Conservation (phyloP, 2,329 filamentous ascomycete genomes). For the Fusarium clavum region DNA sequence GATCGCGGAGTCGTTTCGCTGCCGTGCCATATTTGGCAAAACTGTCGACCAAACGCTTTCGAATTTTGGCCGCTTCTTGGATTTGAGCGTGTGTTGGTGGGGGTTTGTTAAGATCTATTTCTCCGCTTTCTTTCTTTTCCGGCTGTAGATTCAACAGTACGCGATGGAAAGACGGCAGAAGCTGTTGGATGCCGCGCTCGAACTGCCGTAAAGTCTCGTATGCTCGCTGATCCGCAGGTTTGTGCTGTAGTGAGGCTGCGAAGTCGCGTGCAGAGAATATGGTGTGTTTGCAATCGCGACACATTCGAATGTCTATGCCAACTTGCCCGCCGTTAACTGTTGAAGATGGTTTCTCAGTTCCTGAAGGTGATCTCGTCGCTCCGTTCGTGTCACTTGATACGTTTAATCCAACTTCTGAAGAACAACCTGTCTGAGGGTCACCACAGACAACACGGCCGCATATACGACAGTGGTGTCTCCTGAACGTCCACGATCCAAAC, state of each 20-base stretch:
- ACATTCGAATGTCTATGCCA: slow-evolving; percentile 88
- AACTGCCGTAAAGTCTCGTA: slow-evolving; percentile 90
- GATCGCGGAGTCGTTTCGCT: slow-evolving; percentile 82
- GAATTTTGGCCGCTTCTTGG: slow-evolving; percentile 86
- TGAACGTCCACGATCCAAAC: slow-evolving; percentile 92
- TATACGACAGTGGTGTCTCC: slow-evolving; percentile 92
- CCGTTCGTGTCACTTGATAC: slow-evolving; percentile 65
- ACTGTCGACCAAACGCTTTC: slow-evolving; percentile 88
- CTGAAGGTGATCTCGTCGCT: slow-evolving; percentile 41
- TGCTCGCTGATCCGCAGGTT: slow-evolving; percentile 79
- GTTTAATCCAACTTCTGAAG: slow-evolving; percentile 83
- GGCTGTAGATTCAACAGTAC: slow-evolving; percentile 77
- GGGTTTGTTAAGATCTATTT: slow-evolving; percentile 54
- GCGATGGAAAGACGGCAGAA: slow-evolving; percentile 87
- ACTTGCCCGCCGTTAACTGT: slow-evolving; percentile 60
- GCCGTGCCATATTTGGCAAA: slow-evolving; percentile 89
- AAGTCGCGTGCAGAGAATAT: slow-evolving; percentile 80
- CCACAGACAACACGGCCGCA: slow-evolving; percentile 95
- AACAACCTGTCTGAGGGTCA: slow-evolving; percentile 86
- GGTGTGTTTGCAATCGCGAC: slow-evolving; percentile 81
- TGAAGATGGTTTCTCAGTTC: slow-evolving; percentile 57
- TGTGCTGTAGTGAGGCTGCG: slow-evolving; percentile 72
- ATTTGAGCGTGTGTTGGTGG: slow-evolving; percentile 74
- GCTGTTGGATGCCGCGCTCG: slow-evolving; percentile 83
- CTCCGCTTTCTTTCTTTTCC: slow-evolving; percentile 54